Conservation (phyloP, 768 basidiomycete species). For the Tricholoma bakamatsutake region DNA sequence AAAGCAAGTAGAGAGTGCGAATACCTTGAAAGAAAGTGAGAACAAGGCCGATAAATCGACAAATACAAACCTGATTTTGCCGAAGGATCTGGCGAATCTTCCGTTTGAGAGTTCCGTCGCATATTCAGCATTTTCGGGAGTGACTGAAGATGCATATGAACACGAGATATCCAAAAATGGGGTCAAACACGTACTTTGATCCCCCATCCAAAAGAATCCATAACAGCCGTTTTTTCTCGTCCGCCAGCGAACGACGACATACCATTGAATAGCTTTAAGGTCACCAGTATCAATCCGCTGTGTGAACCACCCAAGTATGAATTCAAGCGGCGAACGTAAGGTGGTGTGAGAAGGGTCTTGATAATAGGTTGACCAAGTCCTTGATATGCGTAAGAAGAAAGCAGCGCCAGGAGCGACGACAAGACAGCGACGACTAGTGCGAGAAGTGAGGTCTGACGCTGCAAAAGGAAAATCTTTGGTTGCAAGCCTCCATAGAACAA, state of each 20-base stretch:
- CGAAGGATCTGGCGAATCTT: slow-evolving; percentile 33
- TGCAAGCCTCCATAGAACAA: not conserved
- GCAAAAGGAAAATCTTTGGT: not conserved
- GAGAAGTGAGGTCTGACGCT: slow-evolving; percentile 40
- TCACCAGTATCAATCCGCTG: slow-evolving; percentile 60
- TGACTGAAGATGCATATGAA: slow-evolving; percentile 33
- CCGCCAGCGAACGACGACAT: slow-evolving; percentile 65
- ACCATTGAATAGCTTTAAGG: slow-evolving; percentile 56
- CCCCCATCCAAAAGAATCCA: slow-evolving; percentile 77
- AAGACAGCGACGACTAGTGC: slow-evolving; percentile 46
- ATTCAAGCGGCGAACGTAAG: slow-evolving; percentile 52
- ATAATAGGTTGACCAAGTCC: slow-evolving; percentile 55
- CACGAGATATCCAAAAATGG: not conserved
- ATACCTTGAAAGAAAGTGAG: slow-evolving; percentile 50
- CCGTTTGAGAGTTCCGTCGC: slow-evolving; percentile 54
- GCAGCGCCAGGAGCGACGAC: slow-evolving; percentile 52
- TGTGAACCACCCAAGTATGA: slow-evolving; percentile 56
- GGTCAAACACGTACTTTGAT: slow-evolving; percentile 45
- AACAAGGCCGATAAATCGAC: not conserved
- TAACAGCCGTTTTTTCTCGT: slow-evolving; percentile 51
- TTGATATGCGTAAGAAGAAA: slow-evolving; percentile 64
- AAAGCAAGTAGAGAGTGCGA: slow-evolving; percentile 65
- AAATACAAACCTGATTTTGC: slow-evolving; percentile 48
- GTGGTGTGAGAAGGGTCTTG: slow-evolving; percentile 49
- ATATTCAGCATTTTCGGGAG: slow-evolving; percentile 63